Base-by-base conservation (phyloP, 2,329 filamentous ascomycete genomes). In the Colletotrichum musae region DNA sequence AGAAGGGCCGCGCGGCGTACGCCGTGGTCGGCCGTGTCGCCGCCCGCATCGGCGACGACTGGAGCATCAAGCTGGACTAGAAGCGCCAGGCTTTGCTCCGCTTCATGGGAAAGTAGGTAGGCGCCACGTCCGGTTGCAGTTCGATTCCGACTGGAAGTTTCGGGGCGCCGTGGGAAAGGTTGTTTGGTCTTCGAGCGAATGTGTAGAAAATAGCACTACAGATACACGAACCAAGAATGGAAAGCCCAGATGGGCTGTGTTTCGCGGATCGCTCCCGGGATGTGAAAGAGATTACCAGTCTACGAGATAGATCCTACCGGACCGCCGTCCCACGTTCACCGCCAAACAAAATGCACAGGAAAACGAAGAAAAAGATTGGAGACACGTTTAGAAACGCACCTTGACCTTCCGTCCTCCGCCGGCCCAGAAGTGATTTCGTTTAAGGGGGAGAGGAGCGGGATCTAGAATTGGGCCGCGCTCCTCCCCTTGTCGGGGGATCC, bases 41-140 rank as follows among this genome's bases (percentile, higher is more conserved):
- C 7, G 84, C 82, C 18, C 81, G 80, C 62, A 85, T 89, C 71
- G 86, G 85, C 10, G 83, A 82, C 36, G 86, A 89, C 77, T 90
- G 87, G 86, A 85, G 70, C 65, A 80, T 84, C 65, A 80, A 77
- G 71, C 65, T 82, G 74, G 75, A 70, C 52, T 73, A 69, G 62
- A 32, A 57, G 56, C 36, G 15, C 41, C 68, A n/a, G 24, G 50
- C 41, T 61, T 54, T 15, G 64, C 58, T 2, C 39, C 45, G 15
- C 62, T 70, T 32, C 41, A 7, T 6, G 45, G 51, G 45, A 39
- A 64, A 4, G 48, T 66, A 47, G 24, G 48, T 66, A 47, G 24
- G 6, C 51, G 15, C 24, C 18, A 5, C 9, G 7, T 48, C 45
- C 18, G 7, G 45, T 5, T 9, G 6, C 45, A 7, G 9, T 3